Evolutionary conservation across 441 rosid genomes (phyloP), one percentile per base, ranked within the genome.

Genomic region (Adansonia gregorii): DNA sequence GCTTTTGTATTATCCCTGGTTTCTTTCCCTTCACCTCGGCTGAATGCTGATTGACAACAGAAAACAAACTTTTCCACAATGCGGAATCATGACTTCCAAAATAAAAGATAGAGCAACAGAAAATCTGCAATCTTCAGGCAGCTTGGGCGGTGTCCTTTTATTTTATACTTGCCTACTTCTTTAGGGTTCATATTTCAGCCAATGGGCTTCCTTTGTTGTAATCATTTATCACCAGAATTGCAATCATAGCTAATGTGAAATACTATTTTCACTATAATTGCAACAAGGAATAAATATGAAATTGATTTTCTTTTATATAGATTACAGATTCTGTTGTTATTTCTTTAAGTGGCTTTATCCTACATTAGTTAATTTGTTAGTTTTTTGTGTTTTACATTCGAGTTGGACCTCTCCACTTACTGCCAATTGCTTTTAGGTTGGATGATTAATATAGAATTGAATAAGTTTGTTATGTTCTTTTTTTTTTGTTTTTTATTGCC

Each of bases 371-470:
- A 49, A 49, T 54, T 27, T n/a, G 51, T 69, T 9, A n/a, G 69
- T 35, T 54, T 72, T 49, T 55, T 55, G 63, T 52, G 46, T 46
- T 52, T 27, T 52, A 20, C n/a, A 31, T 71, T 52, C 48, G 52
- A 46, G 69, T 35, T 72, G 63, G n/a, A n/a, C 41, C 27, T n/a
- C 73, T 48, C 35, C 75, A 54, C 63, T 8, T 19, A 9, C 54
- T 14, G 20, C 74, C 15, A 71, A 12, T 72, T n/a, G 48, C 49
- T 72, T 54, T 65, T 54, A 27, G 31, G 75, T 72, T 35, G 63
- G 75, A 72, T 31, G 22, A 27, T 31, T 35, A n/a, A 72, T 41
- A n/a, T 54, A 9, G 9, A n/a, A 72, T 31, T 72, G 31, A 48
- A 51, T n/a, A 54, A 31, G 75, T 54, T 52, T 35, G 24, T 72